Evolutionary conservation across 495 filamentous ascomycete genomes (phyloP), one percentile per base, ranked within the genome.

Genomic region (Penicillium paxilli): DNA sequence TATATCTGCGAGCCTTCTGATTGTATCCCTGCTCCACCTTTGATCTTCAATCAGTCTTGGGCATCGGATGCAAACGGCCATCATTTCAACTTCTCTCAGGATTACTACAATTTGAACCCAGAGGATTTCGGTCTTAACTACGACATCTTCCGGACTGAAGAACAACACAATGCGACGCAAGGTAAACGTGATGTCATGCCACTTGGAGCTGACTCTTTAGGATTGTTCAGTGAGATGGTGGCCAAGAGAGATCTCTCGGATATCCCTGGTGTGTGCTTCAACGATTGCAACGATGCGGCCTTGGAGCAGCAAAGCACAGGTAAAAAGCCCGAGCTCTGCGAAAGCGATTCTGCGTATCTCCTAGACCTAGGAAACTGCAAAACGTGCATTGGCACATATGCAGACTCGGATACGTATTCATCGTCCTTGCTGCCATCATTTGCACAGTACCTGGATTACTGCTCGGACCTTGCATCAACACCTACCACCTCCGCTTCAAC

Each of bases 51-150:
- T 1, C 48, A 67, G 49, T 60, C 61, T 16, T 41, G 38, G 38
- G 38, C 38, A 83, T 44, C 37, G 75, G 64, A 62, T 10, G 23
- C 53, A 6, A 54, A 63, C 38, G 65, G 44, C 2, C 56, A 59
- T 3, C 70, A 77, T 38, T 68, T 78, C 68, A 79, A 81, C 14
- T 68, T 80, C 16, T 76, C 74, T 10, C 57, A 73, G 3, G 78
- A 75, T 4, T 88, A 87, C 60, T 89, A 83, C 70, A 81, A 88
- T 38, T 75, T 89, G n/a, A 69, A 82, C 17, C 87, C 87, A 5
- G 57, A 63, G 1, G 73, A 71, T 14, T 90, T 90, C 59, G 85
- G 84, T 7, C 60, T 90, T 22, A 79, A 75, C 44, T 80, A 84
- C 52, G 76, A 73, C 26, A 86, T 90, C 30, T 89, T 89, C 57